These are phyloP conservation scores for Lactarius psammicola DNA, from an alignment of 768 basidiomycete genomes.

Conservation along the genomic window DNA sequence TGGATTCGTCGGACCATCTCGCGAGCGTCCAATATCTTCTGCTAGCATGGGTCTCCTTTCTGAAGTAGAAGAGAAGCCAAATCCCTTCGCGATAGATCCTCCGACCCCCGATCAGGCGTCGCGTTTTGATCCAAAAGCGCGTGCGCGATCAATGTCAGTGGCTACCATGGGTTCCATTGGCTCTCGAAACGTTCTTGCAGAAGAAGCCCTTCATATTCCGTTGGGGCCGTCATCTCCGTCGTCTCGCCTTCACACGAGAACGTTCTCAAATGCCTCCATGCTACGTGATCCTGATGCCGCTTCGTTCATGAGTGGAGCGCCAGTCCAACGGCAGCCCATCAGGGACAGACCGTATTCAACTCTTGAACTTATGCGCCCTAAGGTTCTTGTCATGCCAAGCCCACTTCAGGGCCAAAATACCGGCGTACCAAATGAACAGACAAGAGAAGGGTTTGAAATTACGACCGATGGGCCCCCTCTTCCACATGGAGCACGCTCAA, in stretches of 20 bases:
- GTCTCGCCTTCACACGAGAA: slow-evolving; percentile 67
- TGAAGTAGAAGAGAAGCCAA: slow-evolving; percentile 38
- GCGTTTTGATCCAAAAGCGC: slow-evolving; percentile 45
- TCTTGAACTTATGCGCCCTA: slow-evolving; percentile 78
- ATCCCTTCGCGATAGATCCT: slow-evolving; percentile 39
- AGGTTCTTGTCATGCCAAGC: slow-evolving; percentile 93
- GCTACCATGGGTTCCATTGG: slow-evolving; percentile 46
- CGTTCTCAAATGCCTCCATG: slow-evolving; percentile 62
- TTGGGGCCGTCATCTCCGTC: slow-evolving; percentile 59
- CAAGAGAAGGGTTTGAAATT: slow-evolving; percentile 58
- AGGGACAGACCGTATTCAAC: slow-evolving; percentile 67
- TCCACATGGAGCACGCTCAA: slow-evolving; percentile 67
- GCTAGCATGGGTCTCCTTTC: slow-evolving; percentile 49
- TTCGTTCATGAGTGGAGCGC: slow-evolving; percentile 39
- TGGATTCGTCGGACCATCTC: slow-evolving; percentile 32
- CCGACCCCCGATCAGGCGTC: slow-evolving; percentile 43
- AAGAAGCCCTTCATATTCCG: slow-evolving; percentile 57
- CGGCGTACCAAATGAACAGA: slow-evolving; percentile 34
- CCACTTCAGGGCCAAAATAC: slow-evolving; percentile 60
- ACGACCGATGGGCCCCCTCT: slow-evolving; percentile 74
- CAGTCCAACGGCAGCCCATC: slow-evolving; percentile 27
- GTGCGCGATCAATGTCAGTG: slow-evolving; percentile 43
- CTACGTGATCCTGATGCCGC: slow-evolving; percentile 53
- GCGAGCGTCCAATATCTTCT: slow-evolving; percentile 50
- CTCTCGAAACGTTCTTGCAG: slow-evolving; percentile 38